These are phyloP conservation scores for Pseudocercospora macadamiae DNA, from an alignment of 2,329 filamentous ascomycete genomes.

Conservation along the genomic window DNA sequence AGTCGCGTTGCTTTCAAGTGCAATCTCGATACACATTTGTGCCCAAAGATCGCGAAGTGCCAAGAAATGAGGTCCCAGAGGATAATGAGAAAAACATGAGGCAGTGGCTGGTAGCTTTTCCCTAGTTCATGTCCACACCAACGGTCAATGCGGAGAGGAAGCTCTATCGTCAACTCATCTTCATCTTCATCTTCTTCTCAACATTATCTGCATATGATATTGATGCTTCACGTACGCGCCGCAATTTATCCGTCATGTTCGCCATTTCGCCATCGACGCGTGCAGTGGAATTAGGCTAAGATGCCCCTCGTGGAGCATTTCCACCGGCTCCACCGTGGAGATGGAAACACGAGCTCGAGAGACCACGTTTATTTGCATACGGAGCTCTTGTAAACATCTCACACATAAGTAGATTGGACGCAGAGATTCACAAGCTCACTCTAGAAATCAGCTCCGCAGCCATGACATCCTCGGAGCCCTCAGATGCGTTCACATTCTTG, in stretches of 20 bases:
- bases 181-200: background rate
- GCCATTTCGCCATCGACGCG: background rate
- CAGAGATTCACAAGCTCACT: background rate
- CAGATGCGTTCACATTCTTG: slow-evolving; percentile 63
- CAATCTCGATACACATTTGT: slow-evolving; percentile 4
- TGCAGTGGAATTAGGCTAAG: slow-evolving; percentile 17
- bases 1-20: background rate
- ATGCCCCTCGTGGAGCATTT: slow-evolving; percentile 11
- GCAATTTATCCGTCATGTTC: background rate
- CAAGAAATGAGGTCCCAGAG: too few species aligned
- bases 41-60: too few species aligned
- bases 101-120: too few species aligned
- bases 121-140: too few species aligned
- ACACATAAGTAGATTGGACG: too few species aligned
- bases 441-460: slow-evolving; percentile 4
- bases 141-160: too few species aligned
- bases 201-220: background rate
- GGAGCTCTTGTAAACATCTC: background rate
- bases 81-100: too few species aligned
- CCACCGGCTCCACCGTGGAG: slow-evolving; percentile 17
- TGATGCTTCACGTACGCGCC: background rate
- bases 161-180: too few species aligned
- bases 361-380: background rate
- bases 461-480: slow-evolving; percentile 29
- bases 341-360: slow-evolving; percentile 1